Percentiles rank a stretch among this genome's conserved stretches.
These are phyloP conservation scores for Fusarium scirpi DNA, from an alignment of 2,329 filamentous ascomycete species.

Conservation along the genomic window DNA sequence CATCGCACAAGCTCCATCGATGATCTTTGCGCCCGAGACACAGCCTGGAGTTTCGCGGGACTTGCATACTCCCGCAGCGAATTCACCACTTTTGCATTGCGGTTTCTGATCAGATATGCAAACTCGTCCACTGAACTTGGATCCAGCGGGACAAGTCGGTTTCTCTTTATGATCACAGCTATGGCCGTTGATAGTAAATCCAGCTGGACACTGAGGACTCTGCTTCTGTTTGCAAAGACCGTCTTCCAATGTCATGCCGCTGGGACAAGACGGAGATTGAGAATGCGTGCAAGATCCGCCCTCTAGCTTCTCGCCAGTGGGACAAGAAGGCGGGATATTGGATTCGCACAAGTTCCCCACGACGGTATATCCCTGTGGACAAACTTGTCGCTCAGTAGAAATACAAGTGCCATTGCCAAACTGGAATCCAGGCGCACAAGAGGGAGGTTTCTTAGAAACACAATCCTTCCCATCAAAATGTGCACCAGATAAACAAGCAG, in stretches of 20 bases:
- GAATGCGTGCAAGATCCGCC: neutral
- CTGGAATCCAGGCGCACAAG: neutral
- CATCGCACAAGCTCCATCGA: neutral
- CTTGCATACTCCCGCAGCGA: neutral
- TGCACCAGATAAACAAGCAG: neutral
- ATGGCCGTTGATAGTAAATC: neutral
- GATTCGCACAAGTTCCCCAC: neutral
- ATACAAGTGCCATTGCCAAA: neutral
- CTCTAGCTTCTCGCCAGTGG: neutral
- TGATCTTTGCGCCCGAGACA: neutral
- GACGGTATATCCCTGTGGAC: neutral
- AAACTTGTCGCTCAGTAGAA: neutral
- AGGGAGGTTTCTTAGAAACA: neutral
- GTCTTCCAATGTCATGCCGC: neutral
- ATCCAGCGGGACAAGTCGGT: neutral
- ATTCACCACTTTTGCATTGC: rapidly evolving
- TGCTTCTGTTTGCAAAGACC: neutral
- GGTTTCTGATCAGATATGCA: neutral
- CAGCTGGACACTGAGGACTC: neutral
- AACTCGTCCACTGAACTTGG: neutral
- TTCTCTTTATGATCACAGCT: neutral
- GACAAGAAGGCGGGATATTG: neutral
- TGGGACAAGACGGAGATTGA: neutral
- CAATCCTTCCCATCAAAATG: neutral
- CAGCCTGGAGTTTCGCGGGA: neutral